These are phyloP conservation scores for Bathelium albidoporum DNA, from an alignment of 495 filamentous ascomycete genomes.

Conservation along the genomic window DNA sequence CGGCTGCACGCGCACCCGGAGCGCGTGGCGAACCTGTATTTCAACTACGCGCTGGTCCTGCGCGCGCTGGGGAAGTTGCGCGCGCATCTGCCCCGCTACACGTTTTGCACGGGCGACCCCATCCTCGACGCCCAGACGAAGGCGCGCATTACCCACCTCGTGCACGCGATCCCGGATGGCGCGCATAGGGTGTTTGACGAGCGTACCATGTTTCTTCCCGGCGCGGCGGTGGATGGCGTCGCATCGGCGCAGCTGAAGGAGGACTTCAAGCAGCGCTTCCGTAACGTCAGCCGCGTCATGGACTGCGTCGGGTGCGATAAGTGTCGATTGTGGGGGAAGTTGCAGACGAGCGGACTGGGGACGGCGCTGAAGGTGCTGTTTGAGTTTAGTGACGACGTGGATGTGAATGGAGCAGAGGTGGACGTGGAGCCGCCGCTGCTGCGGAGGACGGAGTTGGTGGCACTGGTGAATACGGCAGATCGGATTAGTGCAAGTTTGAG, in stretches of 20 bases:
- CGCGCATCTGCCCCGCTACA: slow-evolving; percentile 71
- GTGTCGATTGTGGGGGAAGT: slow-evolving; percentile 93
- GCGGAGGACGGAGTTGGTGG: slow-evolving; percentile 82
- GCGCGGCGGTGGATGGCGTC: slow-evolving; percentile 50
- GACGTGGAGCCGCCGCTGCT: slow-evolving; percentile 65
- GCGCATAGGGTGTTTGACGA: slow-evolving; percentile 80
- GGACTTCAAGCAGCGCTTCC: slow-evolving; percentile 94
- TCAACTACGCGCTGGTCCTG: slow-evolving; percentile 90
- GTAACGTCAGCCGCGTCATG: slow-evolving; percentile 93
- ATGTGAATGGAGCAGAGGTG: slow-evolving; percentile 42
- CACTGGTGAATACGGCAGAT: slow-evolving; percentile 86
- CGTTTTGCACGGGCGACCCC: slow-evolving; percentile 81
- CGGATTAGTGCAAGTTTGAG: slow-evolving; percentile 68
- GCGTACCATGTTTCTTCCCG: slow-evolving; percentile 87
- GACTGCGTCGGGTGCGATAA: slow-evolving; percentile 99
- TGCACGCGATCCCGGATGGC: slow-evolving; percentile 49
- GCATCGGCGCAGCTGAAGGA: slow-evolving; percentile 67
- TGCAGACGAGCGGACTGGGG: slow-evolving; percentile 93
- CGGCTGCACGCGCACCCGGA: slow-evolving; percentile 78
- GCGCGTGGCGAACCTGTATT: slow-evolving; percentile 93
- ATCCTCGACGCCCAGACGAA: slow-evolving; percentile 70
- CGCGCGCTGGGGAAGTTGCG: slow-evolving; percentile 88
- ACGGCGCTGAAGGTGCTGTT: slow-evolving; percentile 92
- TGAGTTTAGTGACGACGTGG: slow-evolving; percentile 67
- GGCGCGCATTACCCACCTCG: slow-evolving; percentile 63